Conservation (phyloP, 108 stramenopile genomes). For the Stephanodiscus triporus region DNA sequence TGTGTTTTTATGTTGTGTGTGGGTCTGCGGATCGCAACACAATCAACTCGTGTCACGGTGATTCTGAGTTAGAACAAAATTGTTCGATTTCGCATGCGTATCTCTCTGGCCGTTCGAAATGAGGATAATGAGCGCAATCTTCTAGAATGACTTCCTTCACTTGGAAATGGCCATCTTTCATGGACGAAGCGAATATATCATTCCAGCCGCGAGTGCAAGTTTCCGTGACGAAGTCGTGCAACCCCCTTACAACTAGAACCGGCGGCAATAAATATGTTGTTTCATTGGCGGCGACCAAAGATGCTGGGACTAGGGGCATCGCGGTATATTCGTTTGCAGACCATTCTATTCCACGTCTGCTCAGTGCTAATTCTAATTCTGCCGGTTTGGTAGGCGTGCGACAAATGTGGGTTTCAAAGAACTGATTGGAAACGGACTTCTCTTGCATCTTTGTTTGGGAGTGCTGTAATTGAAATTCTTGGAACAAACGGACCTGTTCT, state of each 20-base stretch:
- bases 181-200: constrained; percentile 15
- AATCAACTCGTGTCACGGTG: neutral
- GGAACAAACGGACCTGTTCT: constrained; percentile 23
- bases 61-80: constrained; percentile 20
- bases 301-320: constrained; percentile 7
- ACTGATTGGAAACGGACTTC: neutral
- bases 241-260: constrained; percentile 35
- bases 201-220: constrained; percentile 40
- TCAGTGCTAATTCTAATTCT: constrained; percentile 28
- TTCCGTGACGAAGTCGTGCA: constrained; percentile 51
- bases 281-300: neutral
- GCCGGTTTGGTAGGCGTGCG: constrained; percentile 21
- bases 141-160: constrained; percentile 26
- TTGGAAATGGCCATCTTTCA: neutral
- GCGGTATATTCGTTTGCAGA: constrained; percentile 35
- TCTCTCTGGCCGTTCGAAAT: constrained; percentile 34
- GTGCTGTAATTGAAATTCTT: constrained; percentile 23
- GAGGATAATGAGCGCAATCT: constrained; percentile 49
- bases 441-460: constrained; percentile 10
- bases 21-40: neutral
- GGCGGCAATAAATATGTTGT: constrained; percentile 26
- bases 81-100: constrained; percentile 12
- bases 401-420: constrained; percentile 37
- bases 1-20: neutral
- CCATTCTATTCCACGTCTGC: constrained; percentile 37